phyloP scores from a whole-genome alignment of 2,329 filamentous ascomycete genomes.

The Clarireedia monteithiana region DNA sequence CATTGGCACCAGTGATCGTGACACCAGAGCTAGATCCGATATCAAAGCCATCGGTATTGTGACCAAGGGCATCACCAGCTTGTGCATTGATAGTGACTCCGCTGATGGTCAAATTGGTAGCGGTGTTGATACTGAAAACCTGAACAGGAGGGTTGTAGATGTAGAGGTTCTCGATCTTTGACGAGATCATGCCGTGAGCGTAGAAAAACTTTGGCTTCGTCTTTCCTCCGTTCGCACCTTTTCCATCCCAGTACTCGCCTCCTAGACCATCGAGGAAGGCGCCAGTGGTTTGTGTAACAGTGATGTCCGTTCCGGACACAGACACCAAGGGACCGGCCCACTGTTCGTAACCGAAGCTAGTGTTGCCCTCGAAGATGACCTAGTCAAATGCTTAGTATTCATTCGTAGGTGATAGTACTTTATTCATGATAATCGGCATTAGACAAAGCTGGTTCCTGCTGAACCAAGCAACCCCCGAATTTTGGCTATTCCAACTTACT shows the following conservation, averaged over 20 bases:
- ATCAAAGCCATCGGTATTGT: conserved; percentile 49
- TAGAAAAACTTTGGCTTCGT: conserved; percentile 58
- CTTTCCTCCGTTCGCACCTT: conserved; percentile 49
- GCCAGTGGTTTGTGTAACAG: conserved; percentile 43
- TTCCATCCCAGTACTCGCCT: conserved; percentile 50
- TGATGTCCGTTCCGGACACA: conserved; percentile 48
- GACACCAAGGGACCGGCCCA: conserved; percentile 57
- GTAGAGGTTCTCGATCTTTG: conserved; percentile 39
- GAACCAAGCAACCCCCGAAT: background rate
- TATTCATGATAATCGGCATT: no score
- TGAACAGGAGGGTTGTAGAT: conserved; percentile 48
- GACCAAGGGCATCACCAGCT: conserved; percentile 37
- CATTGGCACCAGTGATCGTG: conserved; percentile 39
- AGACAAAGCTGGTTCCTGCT: no score
- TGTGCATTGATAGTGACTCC: conserved; percentile 48
- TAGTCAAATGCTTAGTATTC: conserved; percentile 14
- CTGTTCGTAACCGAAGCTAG: conserved; percentile 58
- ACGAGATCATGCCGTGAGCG: conserved; percentile 41
- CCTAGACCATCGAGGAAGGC: conserved; percentile 49
- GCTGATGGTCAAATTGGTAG: conserved; percentile 37
- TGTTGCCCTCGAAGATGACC: conserved; percentile 55
- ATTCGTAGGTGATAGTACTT: background rate
- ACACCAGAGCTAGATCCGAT: conserved; percentile 38
- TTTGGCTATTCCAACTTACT: conserved; percentile 2
- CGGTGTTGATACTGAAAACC: conserved; percentile 31